Evolutionary conservation across 805 yeast genomes (phyloP), one percentile per base, ranked within the genome.

Genomic region (Schwanniomyces vanrijiae): DNA sequence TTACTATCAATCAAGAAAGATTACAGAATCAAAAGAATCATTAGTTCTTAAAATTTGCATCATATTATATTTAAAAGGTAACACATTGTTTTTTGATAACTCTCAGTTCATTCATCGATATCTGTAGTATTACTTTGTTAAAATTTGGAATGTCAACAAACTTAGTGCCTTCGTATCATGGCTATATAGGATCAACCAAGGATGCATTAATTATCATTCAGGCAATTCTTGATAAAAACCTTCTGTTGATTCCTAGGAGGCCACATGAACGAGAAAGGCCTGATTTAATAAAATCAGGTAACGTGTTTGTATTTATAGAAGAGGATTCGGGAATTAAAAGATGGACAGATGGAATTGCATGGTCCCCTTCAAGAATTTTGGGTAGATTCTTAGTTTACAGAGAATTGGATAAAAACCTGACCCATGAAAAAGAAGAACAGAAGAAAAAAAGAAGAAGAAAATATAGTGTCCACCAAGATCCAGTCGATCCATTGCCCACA

Each of bases 291-390:
- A 69, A 75, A 45, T 83, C 90, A 8, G 97, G 97, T 0, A 82
- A 83, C 54, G 83, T 90, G 1, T 90, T 91, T 65, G 89, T 92
- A 1, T 90, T 91, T 59, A 80, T 86, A 41, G 96, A 91, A 64
- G 89, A 86, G 54, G 72, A 78, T 10, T 83, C 91, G 0, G 90
- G 92, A 2, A 90, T 91, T 50, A 88, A 87, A 61, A 75, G 98
- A 49, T 91, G 98, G 98, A 91, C 98, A 1, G 98, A 91, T 60
- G 96, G 97, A n/a, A 80, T 88, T 11, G 75, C 91, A 11, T 91
- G 98, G 98, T 83, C 91, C 2, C 96, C 97, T 0, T 86, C 95
- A 2, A 74, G 97, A 42, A 90, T 91, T 34, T 74, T 90, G 22
- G 96, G 96, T 5, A 75, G 94, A 48, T 91, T 91, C 56, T 70